Percentiles rank a stretch among this genome's conserved stretches.
phyloP scores from a whole-genome alignment of 2,329 filamentous ascomycete species.

The Neonectria sp. region DNA sequence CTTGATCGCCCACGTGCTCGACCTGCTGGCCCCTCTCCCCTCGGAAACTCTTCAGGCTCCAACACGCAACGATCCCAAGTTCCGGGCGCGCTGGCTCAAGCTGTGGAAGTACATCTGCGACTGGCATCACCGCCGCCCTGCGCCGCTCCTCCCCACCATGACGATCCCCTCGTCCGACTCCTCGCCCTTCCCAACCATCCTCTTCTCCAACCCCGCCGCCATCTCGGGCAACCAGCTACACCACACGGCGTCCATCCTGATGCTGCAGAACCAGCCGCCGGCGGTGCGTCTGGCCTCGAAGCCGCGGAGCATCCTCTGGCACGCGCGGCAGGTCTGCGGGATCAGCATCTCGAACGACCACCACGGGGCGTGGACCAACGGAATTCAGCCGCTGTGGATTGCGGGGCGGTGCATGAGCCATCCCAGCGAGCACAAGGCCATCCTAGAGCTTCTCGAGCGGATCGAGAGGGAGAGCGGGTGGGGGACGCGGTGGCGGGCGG shows the following conservation, averaged over 20 bases:
- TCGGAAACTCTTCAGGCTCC: constrained; percentile 33
- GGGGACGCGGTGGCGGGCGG: constrained; percentile 67
- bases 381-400: constrained; percentile 68
- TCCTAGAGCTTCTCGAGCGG: constrained; percentile 62
- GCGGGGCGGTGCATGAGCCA: constrained; percentile 68
- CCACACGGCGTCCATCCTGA: constrained; percentile 66
- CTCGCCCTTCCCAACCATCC: constrained; percentile 64
- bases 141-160: constrained; percentile 55
- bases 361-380: constrained; percentile 68
- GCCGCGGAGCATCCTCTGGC: constrained; percentile 61
- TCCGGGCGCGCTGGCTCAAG: constrained; percentile 53
- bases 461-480: constrained; percentile 69
- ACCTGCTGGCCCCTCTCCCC: constrained; percentile 52
- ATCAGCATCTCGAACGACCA: constrained; percentile 68
- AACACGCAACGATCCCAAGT: constrained; percentile 44
- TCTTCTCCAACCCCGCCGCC: constrained; percentile 66
- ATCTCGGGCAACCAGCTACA: constrained; percentile 70
- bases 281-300: constrained; percentile 58
- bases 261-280: constrained; percentile 63
- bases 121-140: constrained; percentile 56
- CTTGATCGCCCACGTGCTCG: constrained; percentile 60
- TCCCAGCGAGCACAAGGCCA: constrained; percentile 56
- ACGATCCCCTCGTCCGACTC: constrained; percentile 57
- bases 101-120: constrained; percentile 58
- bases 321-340: constrained; percentile 66